Conservation (phyloP, 306 rosid genomes). For the Lathyrus aphaca region DNA sequence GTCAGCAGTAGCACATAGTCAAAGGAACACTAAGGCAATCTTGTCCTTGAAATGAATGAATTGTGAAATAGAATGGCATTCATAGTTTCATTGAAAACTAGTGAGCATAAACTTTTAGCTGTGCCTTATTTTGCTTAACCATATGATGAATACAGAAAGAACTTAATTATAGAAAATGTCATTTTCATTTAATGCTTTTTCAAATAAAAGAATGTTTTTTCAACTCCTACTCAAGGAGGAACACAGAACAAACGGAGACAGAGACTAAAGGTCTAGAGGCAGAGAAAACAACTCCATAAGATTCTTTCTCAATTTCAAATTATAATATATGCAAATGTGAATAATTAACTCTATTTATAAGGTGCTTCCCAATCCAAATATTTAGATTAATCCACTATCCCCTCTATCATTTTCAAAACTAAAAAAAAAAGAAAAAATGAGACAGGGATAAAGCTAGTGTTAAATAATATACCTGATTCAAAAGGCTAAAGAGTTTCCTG, state of each 20-base stretch:
- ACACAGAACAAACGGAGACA: conserved; percentile 4
- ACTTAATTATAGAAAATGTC: conserved; percentile 16
- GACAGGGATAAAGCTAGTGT: conserved; percentile 16
- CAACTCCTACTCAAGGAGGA: conserved; percentile 14
- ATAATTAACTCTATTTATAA: conserved; percentile 25
- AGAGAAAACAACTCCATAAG: conserved; percentile 23
- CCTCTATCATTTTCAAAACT: conserved; percentile 29
- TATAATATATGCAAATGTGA: conserved; percentile 11
- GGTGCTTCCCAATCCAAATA: conserved; percentile 2
- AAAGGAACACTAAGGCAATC: conserved; percentile 30
- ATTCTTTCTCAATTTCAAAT: conserved; percentile 29
- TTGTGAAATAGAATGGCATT: conserved; percentile 22
- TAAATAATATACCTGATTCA: conserved; percentile 73
- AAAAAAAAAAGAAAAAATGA: background rate
- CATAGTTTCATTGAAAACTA: conserved; percentile 18
- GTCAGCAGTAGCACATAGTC: conserved; percentile 14
- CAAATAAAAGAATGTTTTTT: conserved; percentile 8
- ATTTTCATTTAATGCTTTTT: background rate
- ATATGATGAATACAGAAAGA: conserved; percentile 16
- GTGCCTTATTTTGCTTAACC: conserved; percentile 6
- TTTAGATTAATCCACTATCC: conserved; percentile 28
- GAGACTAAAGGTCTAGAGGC: background rate
- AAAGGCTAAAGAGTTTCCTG: conserved; percentile 84
- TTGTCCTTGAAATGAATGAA: background rate
- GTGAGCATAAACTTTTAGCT: background rate